Evolutionary conservation across 2,329 filamentous ascomycete genomes (phyloP), one percentile per base, ranked within the genome.

Genomic region (Epichloe gansuensis): DNA sequence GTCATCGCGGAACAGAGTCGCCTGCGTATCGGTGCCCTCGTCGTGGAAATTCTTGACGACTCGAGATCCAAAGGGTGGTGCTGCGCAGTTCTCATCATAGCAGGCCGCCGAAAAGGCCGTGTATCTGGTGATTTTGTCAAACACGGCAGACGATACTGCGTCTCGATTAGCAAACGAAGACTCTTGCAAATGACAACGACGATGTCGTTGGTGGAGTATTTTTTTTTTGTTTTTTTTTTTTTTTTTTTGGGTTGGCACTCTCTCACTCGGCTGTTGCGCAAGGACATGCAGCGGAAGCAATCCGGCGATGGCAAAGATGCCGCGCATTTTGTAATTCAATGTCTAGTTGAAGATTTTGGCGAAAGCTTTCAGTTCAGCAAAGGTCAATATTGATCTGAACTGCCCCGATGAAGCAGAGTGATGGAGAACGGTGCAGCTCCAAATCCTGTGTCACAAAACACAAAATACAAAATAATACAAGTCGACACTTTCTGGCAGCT

Each of bases 1-100:
- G 12, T 47, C 25, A 23, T 51, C 50, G 36, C 43, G 50, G 43
- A 47, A 51, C 43, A 51, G n/a, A n/a, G 50, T 51, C 35, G 50
- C 50, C 23, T 51, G 50, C 4, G 50, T 23, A 21, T 47, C 43
- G 9, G 35, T 40, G 11, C 9, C 35, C 4, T n/a, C 36, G n/a
- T 47, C 35, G 25, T 47, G 25, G 23, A 51, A 51, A 11, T 43
- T 51, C 15, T 51, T 47, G 21, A 51, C 43, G 25, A 51, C 47
- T 9, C 21, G 27, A 4, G 50, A 41, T 17, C 36, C 35, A 17
- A 41, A 47, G 8, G 50, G 50, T 9, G 50, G 50, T n/a, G 6
- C 34, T 12, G 31, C 21, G 43, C 50, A 51, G 34, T 51, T 41
- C 31, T 47, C 21, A 3, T 23, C 42, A 36, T 51, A 51, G 4